Evolutionary conservation across 306 rosid genomes (phyloP).

Genomic region (Astragalus glycyphyllos): DNA sequence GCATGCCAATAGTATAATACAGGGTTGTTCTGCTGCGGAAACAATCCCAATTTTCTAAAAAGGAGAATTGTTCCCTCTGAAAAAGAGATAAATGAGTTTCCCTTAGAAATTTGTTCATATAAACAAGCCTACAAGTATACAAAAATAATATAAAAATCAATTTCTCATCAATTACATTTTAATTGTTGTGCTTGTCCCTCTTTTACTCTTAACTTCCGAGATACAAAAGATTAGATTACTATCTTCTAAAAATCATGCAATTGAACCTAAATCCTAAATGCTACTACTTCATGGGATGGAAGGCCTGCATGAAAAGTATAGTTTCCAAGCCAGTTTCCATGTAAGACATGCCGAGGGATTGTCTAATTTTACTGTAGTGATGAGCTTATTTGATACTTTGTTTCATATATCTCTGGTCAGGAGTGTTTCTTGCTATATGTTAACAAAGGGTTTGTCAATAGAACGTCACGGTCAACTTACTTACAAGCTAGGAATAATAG

Average conservation of each 20-base stretch:
- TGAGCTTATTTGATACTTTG: not conserved
- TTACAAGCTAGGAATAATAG: no score
- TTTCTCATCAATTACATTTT: slow-evolving; percentile 2
- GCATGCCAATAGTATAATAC: slow-evolving; percentile 50
- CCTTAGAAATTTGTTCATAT: slow-evolving; percentile 14
- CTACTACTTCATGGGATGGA: not conserved
- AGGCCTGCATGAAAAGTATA: not conserved
- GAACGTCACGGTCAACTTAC: no score
- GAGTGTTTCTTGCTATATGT: no score
- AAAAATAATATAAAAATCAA: not conserved
- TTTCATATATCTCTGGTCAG: no score
- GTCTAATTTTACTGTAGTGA: not conserved
- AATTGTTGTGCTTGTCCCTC: not conserved
- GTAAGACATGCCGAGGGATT: not conserved
- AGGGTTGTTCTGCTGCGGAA: slow-evolving; percentile 54
- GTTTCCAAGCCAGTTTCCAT: not conserved
- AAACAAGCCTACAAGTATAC: slow-evolving; percentile 9
- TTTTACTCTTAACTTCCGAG: slow-evolving; percentile 19
- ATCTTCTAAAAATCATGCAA: slow-evolving; percentile 17
- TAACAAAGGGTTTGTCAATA: no score
- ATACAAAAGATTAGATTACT: not conserved
- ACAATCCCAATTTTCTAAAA: slow-evolving; percentile 51
- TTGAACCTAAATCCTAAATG: not conserved
- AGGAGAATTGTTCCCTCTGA: slow-evolving; percentile 52
- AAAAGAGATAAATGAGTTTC: slow-evolving; percentile 22